phyloP scores from a whole-genome alignment of 805 yeast genomes.

The Sugiyamaella valdiviana region DNA sequence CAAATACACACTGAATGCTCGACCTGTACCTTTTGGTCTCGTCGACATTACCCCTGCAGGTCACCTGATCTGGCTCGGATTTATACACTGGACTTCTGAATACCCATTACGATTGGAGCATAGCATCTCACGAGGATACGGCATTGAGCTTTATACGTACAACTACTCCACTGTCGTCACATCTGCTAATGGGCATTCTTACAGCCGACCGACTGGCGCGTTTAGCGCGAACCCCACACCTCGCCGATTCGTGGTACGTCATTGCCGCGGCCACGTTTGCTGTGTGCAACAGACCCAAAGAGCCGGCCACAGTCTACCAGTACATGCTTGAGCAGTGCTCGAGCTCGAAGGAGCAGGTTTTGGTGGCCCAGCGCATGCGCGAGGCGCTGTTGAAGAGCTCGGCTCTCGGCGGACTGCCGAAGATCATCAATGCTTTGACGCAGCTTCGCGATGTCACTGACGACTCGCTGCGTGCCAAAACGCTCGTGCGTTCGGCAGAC shows the following conservation, averaged over 20 bases:
- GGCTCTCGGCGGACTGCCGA: constrained; percentile 80
- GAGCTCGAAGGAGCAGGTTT: constrained; percentile 10
- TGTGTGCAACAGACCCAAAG: constrained; percentile 76
- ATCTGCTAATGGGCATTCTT: constrained; percentile 32
- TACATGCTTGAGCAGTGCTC: constrained; percentile 42
- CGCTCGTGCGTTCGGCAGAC: background rate
- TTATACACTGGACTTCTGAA: no score
- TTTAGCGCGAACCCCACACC: constrained; percentile 49
- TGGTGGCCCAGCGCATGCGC: constrained; percentile 50
- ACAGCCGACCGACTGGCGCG: constrained; percentile 51
- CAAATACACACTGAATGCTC: no score
- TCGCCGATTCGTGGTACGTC: constrained; percentile 62
- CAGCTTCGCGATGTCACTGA: constrained; percentile 53
- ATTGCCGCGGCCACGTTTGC: constrained; percentile 77
- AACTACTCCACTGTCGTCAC: no score
- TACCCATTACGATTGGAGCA: no score
- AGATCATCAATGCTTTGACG: constrained; percentile 72
- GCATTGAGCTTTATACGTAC: no score
- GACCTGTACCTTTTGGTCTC: no score
- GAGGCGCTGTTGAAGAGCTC: constrained; percentile 74
- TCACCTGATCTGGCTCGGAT: no score
- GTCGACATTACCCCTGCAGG: no score
- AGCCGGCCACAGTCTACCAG: constrained; percentile 67
- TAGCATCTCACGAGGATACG: no score
- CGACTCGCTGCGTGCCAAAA: constrained; percentile 14